Base-by-base conservation (phyloP, 148 eudicot species). In the Dysphania ambrosioides region DNA sequence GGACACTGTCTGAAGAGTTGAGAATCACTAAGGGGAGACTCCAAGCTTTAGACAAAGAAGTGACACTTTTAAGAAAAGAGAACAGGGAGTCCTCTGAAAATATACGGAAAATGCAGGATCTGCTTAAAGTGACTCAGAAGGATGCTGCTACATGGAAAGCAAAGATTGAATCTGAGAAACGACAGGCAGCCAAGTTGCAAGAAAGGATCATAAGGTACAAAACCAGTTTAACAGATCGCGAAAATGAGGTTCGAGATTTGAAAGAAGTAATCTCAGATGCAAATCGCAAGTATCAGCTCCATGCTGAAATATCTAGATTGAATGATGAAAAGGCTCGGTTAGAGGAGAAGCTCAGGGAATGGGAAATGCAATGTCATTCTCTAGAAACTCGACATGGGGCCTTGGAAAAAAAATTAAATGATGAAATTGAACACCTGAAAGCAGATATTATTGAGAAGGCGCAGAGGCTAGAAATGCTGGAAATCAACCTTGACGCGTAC, bases 191-290 rank as follows among this genome's bases (percentile, higher is more conserved):
- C 4, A 91, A 88, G 79, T 65, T 87, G 69, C 91, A 84, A 63
- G 98, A 89, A 57, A 80, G 93, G 72, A 86, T 93, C 8, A 79
- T 75, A 27, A 91, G 98, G 76, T 93, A 93, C 88, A 91, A 93
- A 80, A 72, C 83, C 61, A 93, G 88, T 78, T 77, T 93, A 38
- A 80, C 86, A 6, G 97, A 89, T 71, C 86, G 98, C 24, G 98
- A 93, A 70, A 83, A 80, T 72, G 98, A 93, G 83, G 89, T 93
- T 16, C 87, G 98, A 77, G 88, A 79, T 32, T 66, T 93, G 76
- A 89, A 82, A 78, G 98, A 88, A 72, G 70, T 89, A 41, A 75
- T 93, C 71, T 81, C 87, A 3, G 90, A 89, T 32, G 87, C 91
- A 53, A 88, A 79, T 83, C 86, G 87, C 76, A 81, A 89, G 86